Evolutionary conservation across 148 eudicot genomes (phyloP).

Genomic region (Limonium bicolor): DNA sequence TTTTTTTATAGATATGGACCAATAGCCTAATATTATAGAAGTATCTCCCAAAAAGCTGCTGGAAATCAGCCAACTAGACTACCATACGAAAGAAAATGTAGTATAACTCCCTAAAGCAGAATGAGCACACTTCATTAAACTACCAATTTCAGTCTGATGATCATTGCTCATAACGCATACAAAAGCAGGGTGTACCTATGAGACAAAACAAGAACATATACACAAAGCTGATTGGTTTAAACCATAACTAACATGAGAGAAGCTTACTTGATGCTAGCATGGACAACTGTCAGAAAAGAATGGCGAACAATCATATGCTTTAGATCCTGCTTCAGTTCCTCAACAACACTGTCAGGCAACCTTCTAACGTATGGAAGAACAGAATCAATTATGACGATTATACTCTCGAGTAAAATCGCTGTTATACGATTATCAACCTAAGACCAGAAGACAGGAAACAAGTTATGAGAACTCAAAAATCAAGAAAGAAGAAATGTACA

Average conservation of each 20-base stretch:
- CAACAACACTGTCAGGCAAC: slow-evolving; percentile 64
- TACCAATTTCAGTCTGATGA: too few relatives aligned
- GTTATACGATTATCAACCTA: slow-evolving; percentile 71
- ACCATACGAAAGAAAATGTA: too few relatives aligned
- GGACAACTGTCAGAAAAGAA: slow-evolving; percentile 91
- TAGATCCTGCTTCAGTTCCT: slow-evolving; percentile 91
- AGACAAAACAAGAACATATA: not conserved
- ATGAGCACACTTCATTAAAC: too few relatives aligned
- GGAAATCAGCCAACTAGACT: too few relatives aligned
- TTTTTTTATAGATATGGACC: too few relatives aligned
- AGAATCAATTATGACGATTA: slow-evolving; percentile 71
- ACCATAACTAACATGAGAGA: not conserved
- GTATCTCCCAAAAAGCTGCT: too few relatives aligned
- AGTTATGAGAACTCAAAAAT: not conserved
- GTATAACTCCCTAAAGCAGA: too few relatives aligned
- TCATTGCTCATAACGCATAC: too few relatives aligned
- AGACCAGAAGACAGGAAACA: slow-evolving; percentile 10
- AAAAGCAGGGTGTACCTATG: too few relatives aligned
- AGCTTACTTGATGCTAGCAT: slow-evolving; percentile 88
- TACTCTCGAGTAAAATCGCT: slow-evolving; percentile 75
- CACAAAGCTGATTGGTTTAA: not conserved
- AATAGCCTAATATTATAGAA: too few relatives aligned
- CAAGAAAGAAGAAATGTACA: not conserved
- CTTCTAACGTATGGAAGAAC: slow-evolving; percentile 79
- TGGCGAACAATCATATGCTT: slow-evolving; percentile 97